A percentile compares a stretch with the other conserved stretches of the same genome.
These are phyloP conservation scores for Dipteronia dyeriana DNA, from an alignment of 345 rosid genomes.

Conservation along the genomic window DNA sequence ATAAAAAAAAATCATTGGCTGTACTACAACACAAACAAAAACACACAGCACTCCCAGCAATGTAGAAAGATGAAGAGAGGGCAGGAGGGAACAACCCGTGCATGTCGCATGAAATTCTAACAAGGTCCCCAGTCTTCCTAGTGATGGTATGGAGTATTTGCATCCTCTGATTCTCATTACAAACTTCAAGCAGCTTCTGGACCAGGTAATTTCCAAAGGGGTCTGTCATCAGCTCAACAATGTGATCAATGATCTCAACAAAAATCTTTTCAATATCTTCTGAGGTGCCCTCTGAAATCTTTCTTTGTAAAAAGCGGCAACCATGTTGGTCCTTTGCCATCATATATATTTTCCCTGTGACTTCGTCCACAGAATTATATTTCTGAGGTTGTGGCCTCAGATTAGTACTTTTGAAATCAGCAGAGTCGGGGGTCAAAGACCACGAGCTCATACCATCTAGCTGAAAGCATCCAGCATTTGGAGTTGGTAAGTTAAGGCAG, in stretches of 20 bases:
- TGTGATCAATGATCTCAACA: constrained; percentile 58
- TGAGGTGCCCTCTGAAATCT: constrained; percentile 54
- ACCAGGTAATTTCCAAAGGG: constrained; percentile 81
- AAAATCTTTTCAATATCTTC: constrained; percentile 67
- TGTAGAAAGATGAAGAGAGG: constrained; percentile 16
- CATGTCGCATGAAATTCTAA: constrained; percentile 76
- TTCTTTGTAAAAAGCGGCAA: constrained; percentile 71
- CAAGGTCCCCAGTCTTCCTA: constrained; percentile 56
- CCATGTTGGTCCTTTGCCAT: constrained; percentile 83
- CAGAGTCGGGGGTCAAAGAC: constrained; percentile 30
- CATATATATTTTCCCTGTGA: constrained; percentile 52
- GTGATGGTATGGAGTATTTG: constrained; percentile 58
- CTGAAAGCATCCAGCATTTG: constrained; percentile 35
- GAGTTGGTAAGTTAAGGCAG: constrained; percentile 34
- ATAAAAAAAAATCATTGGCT: background rate
- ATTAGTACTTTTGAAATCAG: constrained; percentile 38
- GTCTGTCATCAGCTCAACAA: constrained; percentile 73
- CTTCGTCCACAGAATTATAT: constrained; percentile 53
- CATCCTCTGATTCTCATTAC: constrained; percentile 63
- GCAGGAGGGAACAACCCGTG: constrained; percentile 55
- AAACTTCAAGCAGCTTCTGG: constrained; percentile 80
- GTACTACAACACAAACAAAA: background rate
- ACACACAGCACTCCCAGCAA: background rate
- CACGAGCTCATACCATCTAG: constrained; percentile 40
- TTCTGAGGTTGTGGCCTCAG: constrained; percentile 48